phyloP scores from a whole-genome alignment of 371 early-diverging fungal species.

The Dichotomocladium elegans region DNA sequence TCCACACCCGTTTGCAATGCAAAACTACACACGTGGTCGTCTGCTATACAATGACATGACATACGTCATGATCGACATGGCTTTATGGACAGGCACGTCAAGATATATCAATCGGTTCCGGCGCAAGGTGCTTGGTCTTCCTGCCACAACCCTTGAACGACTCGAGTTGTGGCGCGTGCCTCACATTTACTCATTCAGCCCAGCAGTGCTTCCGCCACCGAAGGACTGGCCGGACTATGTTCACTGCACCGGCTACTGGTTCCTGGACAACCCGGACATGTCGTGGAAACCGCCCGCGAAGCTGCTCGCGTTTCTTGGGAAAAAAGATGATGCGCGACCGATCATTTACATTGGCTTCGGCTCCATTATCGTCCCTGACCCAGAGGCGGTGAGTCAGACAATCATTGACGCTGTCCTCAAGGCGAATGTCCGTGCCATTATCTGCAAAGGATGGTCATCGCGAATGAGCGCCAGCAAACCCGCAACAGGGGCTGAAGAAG shows the following conservation, averaged over 20 bases:
- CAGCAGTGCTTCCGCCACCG: slow-evolving; percentile 64
- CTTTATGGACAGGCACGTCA: slow-evolving; percentile 66
- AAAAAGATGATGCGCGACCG: slow-evolving; percentile 38
- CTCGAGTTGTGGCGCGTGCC: slow-evolving; percentile 60
- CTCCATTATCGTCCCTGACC: slow-evolving; percentile 78
- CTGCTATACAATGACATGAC: slow-evolving; percentile 79
- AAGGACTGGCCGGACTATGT: slow-evolving; percentile 78
- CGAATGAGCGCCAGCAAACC: slow-evolving; percentile 28
- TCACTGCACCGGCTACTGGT: slow-evolving; percentile 79
- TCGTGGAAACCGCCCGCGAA: slow-evolving; percentile 56
- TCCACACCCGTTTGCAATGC: slow-evolving; percentile 80
- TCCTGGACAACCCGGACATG: slow-evolving; percentile 62
- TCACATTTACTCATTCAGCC: slow-evolving; percentile 73
- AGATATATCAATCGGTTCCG: slow-evolving; percentile 67
- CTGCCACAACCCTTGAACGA: slow-evolving; percentile 47
- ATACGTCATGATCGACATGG: slow-evolving; percentile 71
- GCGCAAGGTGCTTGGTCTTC: slow-evolving; percentile 48
- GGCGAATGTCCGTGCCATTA: slow-evolving; percentile 69
- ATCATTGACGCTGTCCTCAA: slow-evolving; percentile 68
- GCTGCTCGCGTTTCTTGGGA: slow-evolving; percentile 52
- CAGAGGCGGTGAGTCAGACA: slow-evolving; percentile 58
- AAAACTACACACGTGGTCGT: slow-evolving; percentile 52
- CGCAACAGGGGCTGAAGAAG: slow-evolving; percentile 6
- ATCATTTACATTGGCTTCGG: slow-evolving; percentile 88
- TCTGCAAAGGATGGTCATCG: slow-evolving; percentile 81